A percentile compares a stretch with the other conserved stretches of the same genome.
Evolutionary conservation across 805 yeast species (phyloP).

Genomic region (Candida patagonica): DNA sequence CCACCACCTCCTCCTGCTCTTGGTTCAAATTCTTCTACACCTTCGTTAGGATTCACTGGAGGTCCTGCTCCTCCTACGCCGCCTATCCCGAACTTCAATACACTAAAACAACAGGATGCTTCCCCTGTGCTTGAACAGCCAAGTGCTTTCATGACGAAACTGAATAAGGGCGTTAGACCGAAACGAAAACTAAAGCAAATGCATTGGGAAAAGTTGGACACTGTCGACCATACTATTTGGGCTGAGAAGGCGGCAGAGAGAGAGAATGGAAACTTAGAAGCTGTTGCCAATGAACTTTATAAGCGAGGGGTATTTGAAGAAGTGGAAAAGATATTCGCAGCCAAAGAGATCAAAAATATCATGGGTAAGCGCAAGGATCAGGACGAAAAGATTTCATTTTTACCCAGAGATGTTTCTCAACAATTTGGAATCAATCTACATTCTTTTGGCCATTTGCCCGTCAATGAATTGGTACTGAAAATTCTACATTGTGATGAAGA

Average conservation of each 20-base stretch:
- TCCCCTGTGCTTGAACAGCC: constrained; percentile 15
- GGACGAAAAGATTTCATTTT: constrained; percentile 51
- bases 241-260: constrained; percentile 33
- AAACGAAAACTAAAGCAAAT: constrained; percentile 77
- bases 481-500: constrained; percentile 70
- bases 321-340: constrained; percentile 80
- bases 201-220: constrained; percentile 93
- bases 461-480: constrained; percentile 57
- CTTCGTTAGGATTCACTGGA: background rate
- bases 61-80: constrained; percentile 30
- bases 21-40: constrained; percentile 12
- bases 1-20: constrained; percentile 28
- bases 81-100: constrained; percentile 22
- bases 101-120: constrained; percentile 2
- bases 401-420: constrained; percentile 81
- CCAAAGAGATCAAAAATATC: constrained; percentile 54
- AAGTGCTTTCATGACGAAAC: constrained; percentile 19
- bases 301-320: constrained; percentile 76
- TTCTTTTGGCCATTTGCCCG: constrained; percentile 52
- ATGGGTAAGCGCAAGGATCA: constrained; percentile 36
- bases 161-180: constrained; percentile 36
- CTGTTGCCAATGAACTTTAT: constrained; percentile 50
- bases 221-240: constrained; percentile 84
- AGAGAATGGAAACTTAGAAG: constrained; percentile 20
- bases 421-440: constrained; percentile 93